phyloP scores from a whole-genome alignment of 345 rosid species.

The Brassica incana region DNA sequence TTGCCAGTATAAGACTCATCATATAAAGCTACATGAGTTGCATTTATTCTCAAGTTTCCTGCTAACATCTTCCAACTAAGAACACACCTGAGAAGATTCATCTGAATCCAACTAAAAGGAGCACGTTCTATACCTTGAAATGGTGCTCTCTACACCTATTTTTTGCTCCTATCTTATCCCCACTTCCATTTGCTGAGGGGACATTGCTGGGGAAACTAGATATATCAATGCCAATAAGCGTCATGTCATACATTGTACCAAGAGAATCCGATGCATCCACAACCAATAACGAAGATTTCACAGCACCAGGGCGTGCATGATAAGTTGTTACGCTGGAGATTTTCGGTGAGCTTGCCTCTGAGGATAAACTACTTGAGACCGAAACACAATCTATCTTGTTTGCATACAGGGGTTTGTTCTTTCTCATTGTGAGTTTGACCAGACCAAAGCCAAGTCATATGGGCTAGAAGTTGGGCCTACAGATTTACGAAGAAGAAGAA shows the following conservation, averaged over 20 bases:
- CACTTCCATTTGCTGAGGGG: conserved; percentile 68
- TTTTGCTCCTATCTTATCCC: neutral
- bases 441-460: too few relatives aligned
- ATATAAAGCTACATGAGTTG: neutral
- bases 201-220: conserved; percentile 72
- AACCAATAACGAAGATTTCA: conserved; percentile 62
- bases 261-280: conserved; percentile 59
- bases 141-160: conserved; percentile 31
- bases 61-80: conserved; percentile 24
- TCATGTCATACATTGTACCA: conserved; percentile 66
- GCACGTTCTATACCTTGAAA: conserved; percentile 16
- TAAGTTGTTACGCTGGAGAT: conserved; percentile 40
- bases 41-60: conserved; percentile 23
- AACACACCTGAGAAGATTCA: conserved; percentile 30
- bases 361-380: conserved; percentile 65
- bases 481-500: too few relatives aligned
- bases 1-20: conserved; percentile 16
- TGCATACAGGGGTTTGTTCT: conserved; percentile 61
- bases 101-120: conserved; percentile 23
- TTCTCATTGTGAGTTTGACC: conserved; percentile 39
- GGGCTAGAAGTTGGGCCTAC: too few relatives aligned
- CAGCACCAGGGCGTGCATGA: conserved; percentile 45
- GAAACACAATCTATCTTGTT: conserved; percentile 83
- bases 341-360: conserved; percentile 60
- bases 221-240: conserved; percentile 84